Base-by-base conservation (phyloP, 441 rosid species). In the Corymbia calophylla region DNA sequence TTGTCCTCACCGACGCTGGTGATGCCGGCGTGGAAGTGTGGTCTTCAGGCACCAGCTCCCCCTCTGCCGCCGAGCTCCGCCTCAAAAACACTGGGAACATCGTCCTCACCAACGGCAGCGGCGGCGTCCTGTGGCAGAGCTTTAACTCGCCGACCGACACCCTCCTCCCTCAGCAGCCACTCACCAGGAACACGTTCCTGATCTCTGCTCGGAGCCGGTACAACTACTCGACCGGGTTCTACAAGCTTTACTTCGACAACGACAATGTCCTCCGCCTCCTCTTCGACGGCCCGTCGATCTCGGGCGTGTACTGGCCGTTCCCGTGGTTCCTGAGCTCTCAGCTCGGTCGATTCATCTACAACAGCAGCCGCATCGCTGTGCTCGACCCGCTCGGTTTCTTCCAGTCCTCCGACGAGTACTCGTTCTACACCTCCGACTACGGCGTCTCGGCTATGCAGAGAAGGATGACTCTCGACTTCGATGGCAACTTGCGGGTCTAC, bases 51-150 rank as follows among this genome's bases (percentile, higher is more conserved):
- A 84, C 87, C 53, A 47, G 5, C 87, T 49, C 56, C n/a, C 5
- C 13, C 11, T 8, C 18, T 21, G 0, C 53, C 9, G 35, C 6
- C 3, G 9, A 27, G 32, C 87, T 84, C 87, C 53, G 6, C 35
- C 31, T 84, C 19, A 31, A 84, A 0, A 31, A 84, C 0, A 44
- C 18, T 0, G 70, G 70, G 4, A 29, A 62, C 9, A 32, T 62
- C 17, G 16, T 62, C 15, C 68, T 62, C 53, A 1, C n/a, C 0
- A 1, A 15, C 13, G 32, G 16, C 55, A 3, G 15, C n/a, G 15
- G 56, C 6, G 35, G 21, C 32, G 35, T 82, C 56, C 87, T 82
- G 54, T 82, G 87, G 87, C 56, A 82, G 87, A 82, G 87, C 87
- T 82, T 82, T 9, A 23, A 49, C 39, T 85, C 60, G 8, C 87